phyloP scores from a whole-genome alignment of 2,329 filamentous ascomycete species.

The Xylaria sp. region DNA sequence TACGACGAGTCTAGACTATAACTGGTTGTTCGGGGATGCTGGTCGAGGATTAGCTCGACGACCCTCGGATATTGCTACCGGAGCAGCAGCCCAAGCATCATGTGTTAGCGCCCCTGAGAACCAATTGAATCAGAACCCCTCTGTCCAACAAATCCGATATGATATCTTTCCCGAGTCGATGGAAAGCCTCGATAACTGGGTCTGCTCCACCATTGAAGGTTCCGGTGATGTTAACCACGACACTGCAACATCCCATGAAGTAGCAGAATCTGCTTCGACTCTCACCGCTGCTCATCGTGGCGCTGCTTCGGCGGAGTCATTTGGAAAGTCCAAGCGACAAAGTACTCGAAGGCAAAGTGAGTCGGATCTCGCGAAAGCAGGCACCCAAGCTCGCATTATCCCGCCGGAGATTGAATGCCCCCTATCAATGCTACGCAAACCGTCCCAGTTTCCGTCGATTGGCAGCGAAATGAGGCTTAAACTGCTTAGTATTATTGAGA shows the following conservation, averaged over 20 bases:
- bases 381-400: constrained; percentile 1
- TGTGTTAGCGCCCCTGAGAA: not conserved
- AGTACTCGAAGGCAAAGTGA: constrained; percentile 1
- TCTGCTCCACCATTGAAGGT: constrained; percentile 3
- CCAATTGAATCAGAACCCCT: not conserved
- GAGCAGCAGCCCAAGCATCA: not conserved
- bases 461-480: not conserved
- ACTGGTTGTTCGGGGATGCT: constrained; percentile 68
- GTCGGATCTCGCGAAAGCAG: not conserved
- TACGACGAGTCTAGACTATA: constrained; percentile 71
- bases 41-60: constrained; percentile 38
- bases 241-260: not conserved
- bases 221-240: not conserved
- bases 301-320: not conserved
- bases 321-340: not conserved
- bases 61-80: not conserved
- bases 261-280: not conserved
- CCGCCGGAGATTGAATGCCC: constrained; percentile 15
- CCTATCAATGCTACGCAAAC: constrained; percentile 15
- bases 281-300: not conserved
- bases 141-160: constrained; percentile 4
- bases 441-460: constrained; percentile 9
- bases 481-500: constrained; percentile 54
- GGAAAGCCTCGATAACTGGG: constrained; percentile 14
- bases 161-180: constrained; percentile 20